Evolutionary conservation across 805 yeast genomes (phyloP), one percentile per base, ranked within the genome.

Genomic region (Yarrowia divulgata): DNA sequence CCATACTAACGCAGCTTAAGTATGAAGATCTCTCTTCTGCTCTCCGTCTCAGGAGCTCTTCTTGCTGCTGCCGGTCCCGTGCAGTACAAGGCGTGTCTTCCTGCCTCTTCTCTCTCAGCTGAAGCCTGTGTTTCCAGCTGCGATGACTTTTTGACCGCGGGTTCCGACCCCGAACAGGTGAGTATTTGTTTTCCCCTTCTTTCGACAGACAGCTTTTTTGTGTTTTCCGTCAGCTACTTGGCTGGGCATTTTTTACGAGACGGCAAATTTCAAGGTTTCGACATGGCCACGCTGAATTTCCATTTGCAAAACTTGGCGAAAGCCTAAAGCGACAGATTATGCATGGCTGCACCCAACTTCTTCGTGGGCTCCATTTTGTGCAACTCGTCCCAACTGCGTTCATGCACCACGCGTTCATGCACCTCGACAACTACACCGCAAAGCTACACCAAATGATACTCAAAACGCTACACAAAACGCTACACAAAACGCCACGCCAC

Each of bases 21-120:
- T 32, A 60, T 60, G 66, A 60, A 45, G 66, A 39, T 60, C 34
- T 60, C 66, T 8, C 52, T 60, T 45, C 66, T 60, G 35, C 66
- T 60, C 34, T 60, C 66, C 40, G 34, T 60, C 8, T 43, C 66
- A 32, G 66, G 66, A 43, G 52, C 34, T 14, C 50, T 60, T 9
- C 50, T 60, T 18, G 66, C 66, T 37, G 52, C 42, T n/a, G 66
- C 66, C 18, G 52, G 52, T 34, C 52, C 66, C 13, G 66, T 60
- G 52, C 66, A 32, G 34, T 19, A 18, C 50, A 60, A 43, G 50
- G 37, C 32, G 29, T 60, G 66, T n/a, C 32, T 60, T 29, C 66
- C 66, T 12, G 40, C 66, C 42, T 34, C 66, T 19, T 10, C 29
- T 34, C 52, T 60, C 42, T 43, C 66, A 16, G 52, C 34, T 35